phyloP scores from a whole-genome alignment of 169 alveolate species.

The Plasmodium knowlesi region DNA sequence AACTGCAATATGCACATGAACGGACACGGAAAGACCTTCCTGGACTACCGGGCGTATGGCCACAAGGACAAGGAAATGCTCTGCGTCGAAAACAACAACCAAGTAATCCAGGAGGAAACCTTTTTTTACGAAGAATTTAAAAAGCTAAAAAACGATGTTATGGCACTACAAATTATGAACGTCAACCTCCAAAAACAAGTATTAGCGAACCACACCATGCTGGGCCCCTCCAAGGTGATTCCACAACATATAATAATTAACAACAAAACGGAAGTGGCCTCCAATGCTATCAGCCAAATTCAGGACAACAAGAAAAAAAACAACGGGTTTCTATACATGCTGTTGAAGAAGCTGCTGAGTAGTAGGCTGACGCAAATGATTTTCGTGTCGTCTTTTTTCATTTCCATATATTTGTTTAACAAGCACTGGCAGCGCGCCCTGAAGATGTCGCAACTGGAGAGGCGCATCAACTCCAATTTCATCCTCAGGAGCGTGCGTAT shows the following conservation, averaged over 20 bases:
- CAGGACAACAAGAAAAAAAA: slow-evolving; percentile 30
- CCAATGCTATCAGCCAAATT: slow-evolving; percentile 58
- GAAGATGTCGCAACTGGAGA: slow-evolving; percentile 43
- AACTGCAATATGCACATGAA: neutral
- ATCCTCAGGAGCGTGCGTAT: slow-evolving; percentile 35
- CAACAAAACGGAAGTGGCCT: slow-evolving; percentile 73
- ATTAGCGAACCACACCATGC: slow-evolving; percentile 3
- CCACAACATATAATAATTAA: slow-evolving; percentile 65
- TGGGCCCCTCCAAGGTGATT: slow-evolving; percentile 17
- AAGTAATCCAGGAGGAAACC: slow-evolving; percentile 8
- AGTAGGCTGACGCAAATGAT: slow-evolving; percentile 65
- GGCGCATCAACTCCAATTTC: slow-evolving; percentile 43
- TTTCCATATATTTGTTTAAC: slow-evolving; percentile 27
- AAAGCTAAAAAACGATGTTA: slow-evolving; percentile 34
- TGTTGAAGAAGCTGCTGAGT: slow-evolving; percentile 62
- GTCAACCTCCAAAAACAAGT: slow-evolving; percentile 62
- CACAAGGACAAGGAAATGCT: neutral
- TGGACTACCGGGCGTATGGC: neutral
- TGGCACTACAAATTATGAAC: slow-evolving; percentile 61
- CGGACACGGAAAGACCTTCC: neutral
- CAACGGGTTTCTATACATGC: slow-evolving; percentile 13
- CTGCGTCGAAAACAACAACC: neutral
- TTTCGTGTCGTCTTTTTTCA: slow-evolving; percentile 49
- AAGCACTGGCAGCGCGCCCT: slow-evolving; percentile 70
- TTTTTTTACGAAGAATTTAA: slow-evolving; percentile 25